Conservation (phyloP, 1,284 basidiomycete species). For the Sporisorium exsertum region DNA sequence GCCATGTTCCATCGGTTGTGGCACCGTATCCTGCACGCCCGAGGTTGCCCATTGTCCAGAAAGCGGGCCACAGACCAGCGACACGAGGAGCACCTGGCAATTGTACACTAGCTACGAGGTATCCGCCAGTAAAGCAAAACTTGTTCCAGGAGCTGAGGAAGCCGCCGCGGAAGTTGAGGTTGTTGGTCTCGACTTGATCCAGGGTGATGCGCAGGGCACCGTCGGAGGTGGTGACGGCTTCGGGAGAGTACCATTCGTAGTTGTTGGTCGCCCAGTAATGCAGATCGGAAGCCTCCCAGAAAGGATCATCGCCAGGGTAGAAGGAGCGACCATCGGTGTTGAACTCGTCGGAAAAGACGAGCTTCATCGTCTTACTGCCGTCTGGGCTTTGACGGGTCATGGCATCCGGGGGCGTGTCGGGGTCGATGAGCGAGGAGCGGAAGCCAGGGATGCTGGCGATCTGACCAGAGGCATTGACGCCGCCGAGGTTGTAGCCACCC, state of each 20-base stretch:
- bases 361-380: constrained; percentile 56
- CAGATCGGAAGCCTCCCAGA: constrained; percentile 78
- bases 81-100: constrained; percentile 79
- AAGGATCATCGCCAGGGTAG: constrained; percentile 75
- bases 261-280: constrained; percentile 77
- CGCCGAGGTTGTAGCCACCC: constrained; percentile 59
- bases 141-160: constrained; percentile 80
- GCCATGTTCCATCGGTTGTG: constrained; percentile 76
- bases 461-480: constrained; percentile 61
- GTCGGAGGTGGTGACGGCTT: constrained; percentile 79
- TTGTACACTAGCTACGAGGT: constrained; percentile 79
- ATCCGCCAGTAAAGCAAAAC: constrained; percentile 93
- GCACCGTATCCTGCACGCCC: constrained; percentile 67
- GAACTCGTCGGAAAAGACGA: constrained; percentile 69
- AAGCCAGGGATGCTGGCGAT: constrained; percentile 52
- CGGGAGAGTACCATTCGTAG: constrained; percentile 77
- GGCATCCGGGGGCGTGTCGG: constrained; percentile 67
- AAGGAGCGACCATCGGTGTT: constrained; percentile 70
- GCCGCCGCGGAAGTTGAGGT: constrained; percentile 76
- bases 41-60: constrained; percentile 88
- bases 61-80: constrained; percentile 69
- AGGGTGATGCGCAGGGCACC: constrained; percentile 83
- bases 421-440: constrained; percentile 66
- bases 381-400: constrained; percentile 72
- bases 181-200: constrained; percentile 72